These are phyloP conservation scores for Microbotryomycetes sp. DNA, from an alignment of 1,284 basidiomycete genomes.

Conservation along the genomic window DNA sequence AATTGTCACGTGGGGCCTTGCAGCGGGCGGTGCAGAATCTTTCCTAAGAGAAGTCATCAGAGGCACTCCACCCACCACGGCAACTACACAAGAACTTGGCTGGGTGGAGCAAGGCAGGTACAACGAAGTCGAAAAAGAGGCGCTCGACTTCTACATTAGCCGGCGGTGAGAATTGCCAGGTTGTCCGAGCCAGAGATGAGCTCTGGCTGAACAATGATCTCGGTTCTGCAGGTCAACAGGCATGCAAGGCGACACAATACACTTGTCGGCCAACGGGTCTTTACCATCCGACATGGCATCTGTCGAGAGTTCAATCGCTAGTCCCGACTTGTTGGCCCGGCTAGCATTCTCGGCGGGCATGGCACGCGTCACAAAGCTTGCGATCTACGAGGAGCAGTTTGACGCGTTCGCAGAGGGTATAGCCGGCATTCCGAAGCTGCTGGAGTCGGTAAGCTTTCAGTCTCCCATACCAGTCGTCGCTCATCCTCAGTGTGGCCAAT, in stretches of 20 bases:
- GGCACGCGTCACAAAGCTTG: constrained; percentile 34
- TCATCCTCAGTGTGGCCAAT: background rate
- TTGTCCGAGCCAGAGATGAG: background rate
- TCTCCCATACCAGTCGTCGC: background rate
- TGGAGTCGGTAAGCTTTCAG: constrained; percentile 17
- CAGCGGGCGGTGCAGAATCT: constrained; percentile 14
- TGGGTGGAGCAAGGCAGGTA: constrained; percentile 33
- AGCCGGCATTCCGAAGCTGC: constrained; percentile 26
- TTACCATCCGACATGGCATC: background rate
- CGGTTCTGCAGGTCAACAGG: constrained; percentile 8
- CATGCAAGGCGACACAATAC: constrained; percentile 26
- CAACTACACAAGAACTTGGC: background rate
- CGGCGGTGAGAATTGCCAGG: constrained; percentile 9
- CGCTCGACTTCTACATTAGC: constrained; percentile 29
- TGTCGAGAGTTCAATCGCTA: constrained; percentile 1
- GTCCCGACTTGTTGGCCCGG: constrained; percentile 31
- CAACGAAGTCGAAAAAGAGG: constrained; percentile 30
- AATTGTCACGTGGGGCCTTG: constrained; percentile 31
- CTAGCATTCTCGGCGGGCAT: constrained; percentile 33
- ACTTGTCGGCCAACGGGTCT: background rate
- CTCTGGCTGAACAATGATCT: background rate
- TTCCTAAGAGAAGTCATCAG: constrained; percentile 27
- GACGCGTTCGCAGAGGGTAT: constrained; percentile 31
- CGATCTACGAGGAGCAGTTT: constrained; percentile 34
- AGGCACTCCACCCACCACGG: background rate